Percentiles rank a stretch among this genome's conserved stretches.
phyloP scores from a whole-genome alignment of 2,329 filamentous ascomycete genomes.

The Pseudogymnoascus pannorum region DNA sequence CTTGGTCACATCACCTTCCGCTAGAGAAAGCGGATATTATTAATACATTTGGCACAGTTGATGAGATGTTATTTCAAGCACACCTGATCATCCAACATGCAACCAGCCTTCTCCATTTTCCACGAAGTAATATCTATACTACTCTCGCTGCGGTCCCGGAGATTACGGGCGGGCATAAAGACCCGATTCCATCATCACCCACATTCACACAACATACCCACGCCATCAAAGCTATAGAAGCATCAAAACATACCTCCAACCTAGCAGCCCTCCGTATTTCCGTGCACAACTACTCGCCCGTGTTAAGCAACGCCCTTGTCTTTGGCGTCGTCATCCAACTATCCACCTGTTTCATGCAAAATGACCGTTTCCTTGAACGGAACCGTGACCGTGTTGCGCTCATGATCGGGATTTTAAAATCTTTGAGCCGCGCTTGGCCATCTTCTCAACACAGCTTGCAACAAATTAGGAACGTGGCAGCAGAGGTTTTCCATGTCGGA shows the following conservation, averaged over 20 bases:
- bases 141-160: constrained; percentile 6
- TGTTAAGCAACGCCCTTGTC: constrained; percentile 46
- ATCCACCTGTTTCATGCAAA: constrained; percentile 44
- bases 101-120: neutral
- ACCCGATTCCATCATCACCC: constrained; percentile 3
- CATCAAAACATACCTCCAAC: constrained; percentile 44
- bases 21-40: constrained; percentile 64
- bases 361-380: constrained; percentile 33
- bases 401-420: constrained; percentile 47
- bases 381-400: constrained; percentile 43
- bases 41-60: constrained; percentile 61
- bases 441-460: constrained; percentile 45
- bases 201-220: constrained; percentile 27
- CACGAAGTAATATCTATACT: constrained; percentile 4
- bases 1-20: constrained; percentile 77
- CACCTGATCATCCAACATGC: constrained; percentile 61
- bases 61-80: constrained; percentile 89
- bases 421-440: constrained; percentile 44
- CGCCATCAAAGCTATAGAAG: constrained; percentile 49
- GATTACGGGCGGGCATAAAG: constrained; percentile 9
- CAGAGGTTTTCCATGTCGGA: constrained; percentile 7
- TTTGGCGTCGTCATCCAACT: constrained; percentile 46
- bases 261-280: constrained; percentile 36
- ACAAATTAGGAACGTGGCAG: constrained; percentile 46
- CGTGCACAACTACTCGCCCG: constrained; percentile 44